Evolutionary conservation across 495 filamentous ascomycete species (phyloP), one percentile per base, ranked within the genome.

Genomic region (Podospora anserina): DNA sequence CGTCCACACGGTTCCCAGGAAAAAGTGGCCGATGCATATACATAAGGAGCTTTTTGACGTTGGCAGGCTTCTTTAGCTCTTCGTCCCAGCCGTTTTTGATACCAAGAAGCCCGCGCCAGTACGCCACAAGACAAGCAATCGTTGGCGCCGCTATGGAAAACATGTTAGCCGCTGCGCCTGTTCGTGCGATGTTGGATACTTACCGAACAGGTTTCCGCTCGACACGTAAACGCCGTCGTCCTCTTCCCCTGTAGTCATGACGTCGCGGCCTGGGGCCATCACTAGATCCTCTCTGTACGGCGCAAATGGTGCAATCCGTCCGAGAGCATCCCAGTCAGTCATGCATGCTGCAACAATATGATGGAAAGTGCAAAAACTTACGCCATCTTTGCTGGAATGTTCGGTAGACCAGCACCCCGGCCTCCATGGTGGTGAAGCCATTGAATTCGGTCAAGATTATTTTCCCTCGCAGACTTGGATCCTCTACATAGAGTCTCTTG

Each of bases 41-140:
- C 3, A 2, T 0, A 13, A 58, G 5, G 13, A 1, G 2, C 56
- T 58, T 58, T 19, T 58, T 58, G 9, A 58, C 56, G 13, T 58
- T 58, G 18, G 11, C 19, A 20, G 56, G 56, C 15, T 58, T 20
- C 13, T 58, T 58, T 16, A 58, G 56, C 18, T 58, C 56, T 27
- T 58, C 56, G 1, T 5, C 56, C 56, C 56, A 58, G n/a, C 56
- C 56, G 56, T 58, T 58, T 18, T 58, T 58, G 56, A 58, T 58
- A 27, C 20, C 56, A 3, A 19, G 56, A 58, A 58, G 56, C 3
- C 56, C 56, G 19, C 56, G 19, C 56, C 56, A 58, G 56, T 58
- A 58, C 0, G 56, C 56, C n/a, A 58, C 23, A 27, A 58, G n/a
- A 27, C 56, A 19, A 18, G 56, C 56, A 20, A 58, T 58, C 15